Percentiles rank a stretch among this genome's conserved stretches.
phyloP scores from a whole-genome alignment of 1,284 basidiomycete genomes.

The Marasmius sp. region DNA sequence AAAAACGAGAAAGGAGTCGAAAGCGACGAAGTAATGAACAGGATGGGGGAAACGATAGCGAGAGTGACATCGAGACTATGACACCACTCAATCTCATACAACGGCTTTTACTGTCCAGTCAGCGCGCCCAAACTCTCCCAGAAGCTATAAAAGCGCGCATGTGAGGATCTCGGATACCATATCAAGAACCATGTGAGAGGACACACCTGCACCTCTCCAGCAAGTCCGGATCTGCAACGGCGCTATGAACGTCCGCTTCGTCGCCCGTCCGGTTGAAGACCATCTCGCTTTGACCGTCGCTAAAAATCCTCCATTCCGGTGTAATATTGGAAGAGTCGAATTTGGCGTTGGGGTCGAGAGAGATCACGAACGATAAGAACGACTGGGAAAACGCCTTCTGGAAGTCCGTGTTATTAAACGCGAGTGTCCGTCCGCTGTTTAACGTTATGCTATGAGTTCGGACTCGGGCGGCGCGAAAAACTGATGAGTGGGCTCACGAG shows the following conservation, averaged over 20 bases:
- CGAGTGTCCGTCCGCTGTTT: not conserved
- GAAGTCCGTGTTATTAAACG: conserved; percentile 16
- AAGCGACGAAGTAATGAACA: not conserved
- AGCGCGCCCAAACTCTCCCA: not conserved
- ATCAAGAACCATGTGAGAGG: not conserved
- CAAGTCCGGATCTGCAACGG: not conserved
- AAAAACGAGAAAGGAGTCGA: no score
- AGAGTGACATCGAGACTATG: not conserved
- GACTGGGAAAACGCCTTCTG: conserved; percentile 16
- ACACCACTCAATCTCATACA: not conserved
- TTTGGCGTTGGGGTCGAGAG: conserved; percentile 15
- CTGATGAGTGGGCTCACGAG: not conserved
- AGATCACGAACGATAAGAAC: conserved; percentile 18
- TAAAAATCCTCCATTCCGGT: not conserved
- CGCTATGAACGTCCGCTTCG: not conserved
- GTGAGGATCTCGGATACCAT: not conserved
- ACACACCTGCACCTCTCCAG: not conserved
- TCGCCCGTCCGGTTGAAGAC: not conserved
- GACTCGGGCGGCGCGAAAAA: no score
- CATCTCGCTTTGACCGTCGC: not conserved
- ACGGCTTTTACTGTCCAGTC: not conserved
- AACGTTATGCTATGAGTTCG: not conserved
- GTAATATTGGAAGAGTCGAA: not conserved
- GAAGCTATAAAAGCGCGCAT: not conserved
- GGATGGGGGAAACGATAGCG: not conserved